phyloP scores from a whole-genome alignment of 495 filamentous ascomycete species.

The Saxophila tyrrhenica region DNA sequence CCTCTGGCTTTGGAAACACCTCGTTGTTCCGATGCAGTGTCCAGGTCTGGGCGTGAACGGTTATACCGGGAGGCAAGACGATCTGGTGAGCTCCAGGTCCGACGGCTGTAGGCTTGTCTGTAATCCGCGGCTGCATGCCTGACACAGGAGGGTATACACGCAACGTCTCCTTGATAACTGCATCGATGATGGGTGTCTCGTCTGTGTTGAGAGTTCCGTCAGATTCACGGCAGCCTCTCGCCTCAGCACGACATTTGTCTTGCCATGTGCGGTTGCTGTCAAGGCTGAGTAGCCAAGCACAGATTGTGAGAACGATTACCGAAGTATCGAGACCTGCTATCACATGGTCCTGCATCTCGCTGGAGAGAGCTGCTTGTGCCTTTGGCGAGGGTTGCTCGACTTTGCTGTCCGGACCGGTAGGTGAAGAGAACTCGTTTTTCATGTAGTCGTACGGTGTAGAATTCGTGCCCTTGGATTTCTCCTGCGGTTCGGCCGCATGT shows the following conservation, averaged over 20 bases:
- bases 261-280: neutral
- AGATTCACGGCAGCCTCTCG: conserved; percentile 29
- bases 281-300: neutral
- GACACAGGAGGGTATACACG: conserved; percentile 62
- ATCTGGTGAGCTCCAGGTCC: neutral
- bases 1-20: conserved; percentile 22
- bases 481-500: neutral
- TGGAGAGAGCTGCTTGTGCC: conserved; percentile 34
- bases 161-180: conserved; percentile 64
- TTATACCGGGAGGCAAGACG: conserved; percentile 44
- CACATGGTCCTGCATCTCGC: conserved; percentile 60
- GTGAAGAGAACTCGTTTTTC: neutral
- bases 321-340: conserved; percentile 69
- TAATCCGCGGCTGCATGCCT: conserved; percentile 60
- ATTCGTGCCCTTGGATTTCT: neutral
- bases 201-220: conserved; percentile 35
- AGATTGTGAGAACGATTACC: conserved; percentile 52
- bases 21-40: conserved; percentile 50
- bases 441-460: neutral
- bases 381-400: neutral
- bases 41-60: conserved; percentile 55
- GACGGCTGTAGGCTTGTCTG: conserved; percentile 15
- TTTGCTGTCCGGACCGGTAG: neutral
- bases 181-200: conserved; percentile 57
- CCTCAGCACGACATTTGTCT: neutral